A percentile compares a stretch with the other conserved stretches of the same genome.
phyloP scores from a whole-genome alignment of 805 yeast species.

The Groenewaldozyma salmanticensis region DNA sequence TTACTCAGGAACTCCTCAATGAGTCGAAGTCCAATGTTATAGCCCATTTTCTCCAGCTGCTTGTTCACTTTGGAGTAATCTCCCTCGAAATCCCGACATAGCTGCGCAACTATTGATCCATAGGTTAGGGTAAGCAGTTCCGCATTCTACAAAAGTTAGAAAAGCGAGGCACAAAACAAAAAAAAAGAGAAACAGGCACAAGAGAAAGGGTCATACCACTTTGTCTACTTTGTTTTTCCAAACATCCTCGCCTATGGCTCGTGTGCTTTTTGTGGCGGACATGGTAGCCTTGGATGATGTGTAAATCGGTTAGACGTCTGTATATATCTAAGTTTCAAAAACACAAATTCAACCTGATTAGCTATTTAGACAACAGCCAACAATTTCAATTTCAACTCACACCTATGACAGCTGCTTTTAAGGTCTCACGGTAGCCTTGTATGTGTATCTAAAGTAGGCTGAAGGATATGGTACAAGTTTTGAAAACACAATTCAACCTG shows the following conservation, averaged over 20 bases:
- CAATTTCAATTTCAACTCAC: too few species aligned
- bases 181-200: not conserved
- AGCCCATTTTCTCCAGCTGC: slow-evolving; percentile 88
- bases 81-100: slow-evolving; percentile 71
- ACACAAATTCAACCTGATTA: too few species aligned
- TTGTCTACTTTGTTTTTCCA: slow-evolving; percentile 87
- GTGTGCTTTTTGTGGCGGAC: slow-evolving; percentile 19
- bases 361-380: too few species aligned
- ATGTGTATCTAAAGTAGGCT: too few species aligned
- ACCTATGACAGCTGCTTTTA: too few species aligned
- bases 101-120: slow-evolving; percentile 86
- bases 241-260: slow-evolving; percentile 67
- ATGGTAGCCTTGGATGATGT: too few species aligned
- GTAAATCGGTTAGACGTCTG: too few species aligned
- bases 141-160: slow-evolving; percentile 46
- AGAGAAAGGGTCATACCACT: slow-evolving; percentile 41
- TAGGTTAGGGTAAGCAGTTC: slow-evolving; percentile 92
- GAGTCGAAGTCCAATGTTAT: slow-evolving; percentile 81
- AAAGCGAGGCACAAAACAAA: not conserved
- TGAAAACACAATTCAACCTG: too few species aligned
- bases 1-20: slow-evolving; percentile 90
- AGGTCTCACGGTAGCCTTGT: too few species aligned
- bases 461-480: too few species aligned
- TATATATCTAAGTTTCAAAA: too few species aligned
- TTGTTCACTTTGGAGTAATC: slow-evolving; percentile 72